Evolutionary conservation across 2,329 filamentous ascomycete species (phyloP), one percentile per base, ranked within the genome.

Genomic region (Arthrobotrys iridis): DNA sequence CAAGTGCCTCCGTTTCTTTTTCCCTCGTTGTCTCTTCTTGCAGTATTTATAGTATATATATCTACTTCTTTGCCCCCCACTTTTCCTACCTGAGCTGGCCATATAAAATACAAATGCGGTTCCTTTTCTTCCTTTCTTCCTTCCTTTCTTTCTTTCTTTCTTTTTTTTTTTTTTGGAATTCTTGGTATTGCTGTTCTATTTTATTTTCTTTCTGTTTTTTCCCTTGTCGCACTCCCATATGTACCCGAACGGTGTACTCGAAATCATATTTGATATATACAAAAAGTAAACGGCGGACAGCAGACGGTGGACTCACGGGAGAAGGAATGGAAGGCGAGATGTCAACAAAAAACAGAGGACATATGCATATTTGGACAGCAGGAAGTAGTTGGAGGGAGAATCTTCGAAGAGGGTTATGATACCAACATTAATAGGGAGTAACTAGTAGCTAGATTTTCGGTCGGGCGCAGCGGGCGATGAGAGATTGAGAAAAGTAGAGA

Each of bases 101-200:
- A 37, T 15, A 55, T 55, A 35, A 55, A 55, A 55, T 55, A 37
- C 28, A 55, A 55, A 55, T 22, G 50, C 50, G 30, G 50, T 22
- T n/a, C n/a, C 26, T 37, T 15, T 55, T 55, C 46, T 55, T 55
- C 8, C 10, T 35, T 4, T n/a, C 26, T 18, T 11, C 33, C 24
- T 22, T 37, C 7, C 28, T 37, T 4, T 4, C 20, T 30, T 18
- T 46, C 1, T 26, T 26, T 18, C 13, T 24, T 11, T 30, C 11
- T 24, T 37, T 55, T 24, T 26, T 26, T 43, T n/a, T n/a, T n/a
- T n/a, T n/a, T n/a, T n/a, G n/a, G n/a, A n/a, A n/a, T n/a, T n/a
- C n/a, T n/a, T n/a, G n/a, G n/a, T n/a, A n/a, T n/a, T n/a, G n/a
- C n/a, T n/a, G n/a, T n/a, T n/a, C 4, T 2, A 26, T 52, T 52